Base-by-base conservation (phyloP, 352 stramenopile genomes). In the Phytophthora pinifolia region DNA sequence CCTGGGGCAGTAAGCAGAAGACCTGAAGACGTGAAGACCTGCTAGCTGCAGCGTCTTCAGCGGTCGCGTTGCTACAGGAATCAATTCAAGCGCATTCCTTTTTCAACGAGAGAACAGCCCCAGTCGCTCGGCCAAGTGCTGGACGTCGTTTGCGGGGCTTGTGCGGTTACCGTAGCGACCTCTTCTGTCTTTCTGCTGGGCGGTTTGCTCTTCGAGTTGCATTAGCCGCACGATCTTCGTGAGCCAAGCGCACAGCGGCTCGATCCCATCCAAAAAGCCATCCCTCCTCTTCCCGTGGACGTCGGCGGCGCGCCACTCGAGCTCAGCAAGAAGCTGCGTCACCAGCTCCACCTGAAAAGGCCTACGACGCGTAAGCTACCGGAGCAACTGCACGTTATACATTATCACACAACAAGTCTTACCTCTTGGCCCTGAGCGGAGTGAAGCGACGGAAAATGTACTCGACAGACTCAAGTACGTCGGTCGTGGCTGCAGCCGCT, bases 381-480 rank as follows among this genome's bases (percentile, higher is more conserved):
- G 17, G 53, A 25, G 14, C 9, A 46, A 38, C 27, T 36, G 30
- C 29, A 36, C 8, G 0, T 30, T 17, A 17, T n/a, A 45, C 13
- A 33, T 14, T n/a, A 10, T 4, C n/a, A n/a, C n/a, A n/a, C n/a
- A n/a, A n/a, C n/a, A 25, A 33, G 6, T 10, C 53, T 52, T 58
- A 85, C 77, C 73, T 57, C 27, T 77, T 75, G 15, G 50, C 39
- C 5, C 65, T 64, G 2, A 52, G 17, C 2, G 79, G 74, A 2
- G 75, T 67, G 25, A 84, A 85, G 4, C 74, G 74, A 8, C 79
- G 75, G 20, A 86, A 77, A 17, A 70, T 61, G 43, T 86, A 86
- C 58, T 89, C 79, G 39, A 89, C 37, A 4, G 69, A 77, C 67
- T 86, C 72, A 0, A 89, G 70, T 4, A 72, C 56, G 22, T 76